Evolutionary conservation across 129 eudicot species (phyloP).

Genomic region (Arctium lappa): DNA sequence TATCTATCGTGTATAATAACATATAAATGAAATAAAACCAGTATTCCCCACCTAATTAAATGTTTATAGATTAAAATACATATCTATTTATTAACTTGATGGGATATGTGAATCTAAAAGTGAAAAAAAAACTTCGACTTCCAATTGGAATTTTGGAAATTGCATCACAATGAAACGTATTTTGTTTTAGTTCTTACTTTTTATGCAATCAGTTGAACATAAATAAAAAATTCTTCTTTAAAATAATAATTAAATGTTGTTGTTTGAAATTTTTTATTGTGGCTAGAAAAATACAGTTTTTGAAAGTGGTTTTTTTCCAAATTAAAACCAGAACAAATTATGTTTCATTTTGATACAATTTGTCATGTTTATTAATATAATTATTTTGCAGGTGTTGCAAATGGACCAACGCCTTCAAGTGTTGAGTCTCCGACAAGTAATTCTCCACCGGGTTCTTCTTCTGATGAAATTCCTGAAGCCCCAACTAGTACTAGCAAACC

Average conservation of each 20-base stretch:
- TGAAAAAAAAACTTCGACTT: neutral
- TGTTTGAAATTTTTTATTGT: too few relatives aligned
- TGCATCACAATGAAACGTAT: too few relatives aligned
- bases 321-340: neutral
- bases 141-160: neutral
- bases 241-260: neutral
- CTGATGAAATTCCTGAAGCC: constrained; percentile 13
- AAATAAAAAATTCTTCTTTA: too few relatives aligned
- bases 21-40: too few relatives aligned
- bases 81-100: neutral
- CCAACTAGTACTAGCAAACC: neutral
- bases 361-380: neutral
- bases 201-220: too few relatives aligned
- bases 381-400: constrained; percentile 12
- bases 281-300: neutral
- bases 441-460: constrained; percentile 25
- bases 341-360: neutral
- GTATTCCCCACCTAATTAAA: too few relatives aligned
- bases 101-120: neutral
- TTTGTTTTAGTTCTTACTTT: neutral
- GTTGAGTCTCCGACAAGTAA: constrained; percentile 28
- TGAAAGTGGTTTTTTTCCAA: neutral
- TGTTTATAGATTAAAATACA: too few relatives aligned
- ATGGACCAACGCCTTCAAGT: constrained; percentile 32
- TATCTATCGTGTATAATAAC: neutral